These are phyloP conservation scores for Lophium mytilinum DNA, from an alignment of 495 filamentous ascomycete genomes.

Conservation along the genomic window DNA sequence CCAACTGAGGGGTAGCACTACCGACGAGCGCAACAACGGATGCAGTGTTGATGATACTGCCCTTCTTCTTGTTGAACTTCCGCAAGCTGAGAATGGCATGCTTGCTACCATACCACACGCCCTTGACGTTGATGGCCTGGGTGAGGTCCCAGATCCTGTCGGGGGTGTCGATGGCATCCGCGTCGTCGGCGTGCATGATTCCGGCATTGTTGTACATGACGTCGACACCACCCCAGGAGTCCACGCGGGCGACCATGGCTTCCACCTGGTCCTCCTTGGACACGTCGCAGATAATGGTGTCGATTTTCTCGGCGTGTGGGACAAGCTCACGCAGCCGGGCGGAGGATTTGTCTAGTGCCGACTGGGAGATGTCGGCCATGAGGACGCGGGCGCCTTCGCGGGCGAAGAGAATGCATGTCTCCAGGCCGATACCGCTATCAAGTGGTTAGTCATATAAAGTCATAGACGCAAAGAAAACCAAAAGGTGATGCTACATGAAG, in stretches of 20 bases:
- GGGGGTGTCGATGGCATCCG: slow-evolving; percentile 73
- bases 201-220: slow-evolving; percentile 98
- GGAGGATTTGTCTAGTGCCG: slow-evolving; percentile 61
- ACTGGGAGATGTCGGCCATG: slow-evolving; percentile 72
- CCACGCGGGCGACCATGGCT: slow-evolving; percentile 60
- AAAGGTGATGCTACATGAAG: too few relatives aligned
- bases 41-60: slow-evolving; percentile 89
- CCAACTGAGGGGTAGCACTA: slow-evolving; percentile 86
- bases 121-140: slow-evolving; percentile 94
- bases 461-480: neutral
- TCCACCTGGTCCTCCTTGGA: slow-evolving; percentile 67
- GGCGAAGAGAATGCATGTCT: slow-evolving; percentile 86
- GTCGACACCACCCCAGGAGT: slow-evolving; percentile 85
- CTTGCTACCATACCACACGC: slow-evolving; percentile 94
- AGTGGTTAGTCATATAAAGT: slow-evolving; percentile 5
- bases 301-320: slow-evolving; percentile 50
- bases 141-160: slow-evolving; percentile 95
- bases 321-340: slow-evolving; percentile 64
- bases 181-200: slow-evolving; percentile 90
- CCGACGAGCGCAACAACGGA: slow-evolving; percentile 89
- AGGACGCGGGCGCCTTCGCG: slow-evolving; percentile 84
- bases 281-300: slow-evolving; percentile 55
- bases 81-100: slow-evolving; percentile 79
- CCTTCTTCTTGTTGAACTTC: slow-evolving; percentile 66
- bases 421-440: slow-evolving; percentile 83